Base-by-base conservation (phyloP, 139 green algal species). In the Astrephomene gubernaculifera region DNA sequence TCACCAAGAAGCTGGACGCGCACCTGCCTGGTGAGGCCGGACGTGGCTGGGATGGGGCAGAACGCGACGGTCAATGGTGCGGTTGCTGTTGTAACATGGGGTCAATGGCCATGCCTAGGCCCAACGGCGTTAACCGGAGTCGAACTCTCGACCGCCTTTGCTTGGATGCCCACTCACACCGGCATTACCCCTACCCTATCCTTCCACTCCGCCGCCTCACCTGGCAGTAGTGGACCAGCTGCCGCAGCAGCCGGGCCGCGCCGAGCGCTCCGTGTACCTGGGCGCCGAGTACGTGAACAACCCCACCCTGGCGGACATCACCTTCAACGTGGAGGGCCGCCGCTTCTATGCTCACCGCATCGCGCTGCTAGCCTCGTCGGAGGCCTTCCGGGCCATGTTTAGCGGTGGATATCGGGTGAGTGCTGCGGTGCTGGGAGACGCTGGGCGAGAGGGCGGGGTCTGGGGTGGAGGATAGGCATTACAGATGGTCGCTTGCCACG, bases 321-420 rank as follows among this genome's bases (percentile, higher is more conserved):
- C 91, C 2, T 99, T 99, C 86, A 89, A 98, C n/a, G 91, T 98
- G 53, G 97, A 99, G 87, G 96, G 94, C 53, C 87, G 83, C 70
- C 89, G 91, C 24, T 99, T 98, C 87, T 93, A 96, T 73, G 97
- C 96, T 9, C 97, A 99, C 89, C 90, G 93, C 36, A 97, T 98
- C 53, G 96, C 96, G 2, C 92, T 99, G 79, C 89, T 98, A 49
- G 95, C 95, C 1, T 95, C 90, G n/a, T 96, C 91, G 44, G 95
- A 99, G 61, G 94, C 95, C 44, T 99, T 99, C 92, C 85, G 92
- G 21, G 96, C 95, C 63, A 99, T 99, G 97, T 99, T 99, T 86
- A 93, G 95, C 70, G 92, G 96, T 0, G 92, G 95, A 60, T 98
- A 97, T 90, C 92, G 91, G 83, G 87, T 86, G 44, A 83, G 72